Evolutionary conservation across 805 yeast species (phyloP).

Genomic region (Metschnikowia bowlesiae): DNA sequence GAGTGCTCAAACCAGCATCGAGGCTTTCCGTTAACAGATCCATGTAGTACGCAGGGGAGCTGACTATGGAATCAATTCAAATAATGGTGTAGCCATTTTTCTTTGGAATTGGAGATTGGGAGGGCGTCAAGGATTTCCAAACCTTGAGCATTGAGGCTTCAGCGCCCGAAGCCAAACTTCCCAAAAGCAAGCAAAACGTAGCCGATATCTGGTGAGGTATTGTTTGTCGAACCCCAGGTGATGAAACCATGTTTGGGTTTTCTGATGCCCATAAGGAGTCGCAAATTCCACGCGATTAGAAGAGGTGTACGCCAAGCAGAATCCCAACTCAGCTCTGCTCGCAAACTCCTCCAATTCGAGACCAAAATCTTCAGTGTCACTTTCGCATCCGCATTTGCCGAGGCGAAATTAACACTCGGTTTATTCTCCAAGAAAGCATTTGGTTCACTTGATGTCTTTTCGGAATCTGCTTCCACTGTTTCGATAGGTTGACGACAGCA

Average conservation of each 20-base stretch:
- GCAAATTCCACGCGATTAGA: slow-evolving; percentile 54
- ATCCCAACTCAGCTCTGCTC: slow-evolving; percentile 80
- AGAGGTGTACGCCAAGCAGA: slow-evolving; percentile 72
- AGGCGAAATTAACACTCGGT: not conserved
- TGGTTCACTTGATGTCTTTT: not conserved
- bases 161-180: slow-evolving; percentile 65
- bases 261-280: slow-evolving; percentile 56
- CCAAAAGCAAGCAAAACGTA: slow-evolving; percentile 71
- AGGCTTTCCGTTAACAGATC: slow-evolving; percentile 40
- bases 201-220: slow-evolving; percentile 73
- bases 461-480: slow-evolving; percentile 33
- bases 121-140: slow-evolving; percentile 35
- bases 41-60: slow-evolving; percentile 51
- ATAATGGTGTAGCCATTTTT: slow-evolving; percentile 41
- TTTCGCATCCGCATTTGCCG: not conserved
- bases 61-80: slow-evolving; percentile 55
- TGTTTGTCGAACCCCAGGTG: slow-evolving; percentile 82
- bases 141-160: slow-evolving; percentile 43
- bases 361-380: slow-evolving; percentile 8
- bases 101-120: slow-evolving; percentile 23
- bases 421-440: not conserved
- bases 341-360: slow-evolving; percentile 59
- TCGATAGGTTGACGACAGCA: slow-evolving; percentile 45
- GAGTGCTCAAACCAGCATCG: slow-evolving; percentile 30
- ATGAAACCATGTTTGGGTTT: slow-evolving; percentile 67